Base-by-base conservation (phyloP, 2,329 filamentous ascomycete species). In the Ascochyta pisi region DNA sequence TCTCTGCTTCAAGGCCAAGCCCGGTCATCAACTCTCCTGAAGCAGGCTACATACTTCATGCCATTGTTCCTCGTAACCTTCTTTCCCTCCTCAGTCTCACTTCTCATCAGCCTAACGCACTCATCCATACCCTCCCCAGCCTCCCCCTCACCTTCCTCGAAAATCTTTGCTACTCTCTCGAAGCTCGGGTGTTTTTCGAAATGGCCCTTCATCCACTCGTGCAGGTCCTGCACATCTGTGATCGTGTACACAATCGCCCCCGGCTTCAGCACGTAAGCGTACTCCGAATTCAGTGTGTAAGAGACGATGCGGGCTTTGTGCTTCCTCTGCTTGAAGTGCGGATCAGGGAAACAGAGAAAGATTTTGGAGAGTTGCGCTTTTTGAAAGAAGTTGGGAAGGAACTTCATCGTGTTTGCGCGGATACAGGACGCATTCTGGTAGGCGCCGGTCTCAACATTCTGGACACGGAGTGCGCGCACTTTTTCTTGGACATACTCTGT, bases 311-410 rank as follows among this genome's bases (percentile, higher is more conserved):
- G 84, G 35, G 93, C 93, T 78, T 99, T 99, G 81, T 98, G 95
- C 77, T 99, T 99, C 61, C 94, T 86, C 12, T 91, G 87, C 78
- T 99, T 99, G 82, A 99, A 99, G 77, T 99, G 95, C 56, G 95
- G 95, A 71, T 99, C 95, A 0, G 95, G 95, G 73, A 99, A 99
- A 81, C 95, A 99, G 68, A 99, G 90, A 76, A 99, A 99, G 72
- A 98, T 91, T 73, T 96, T 96, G 61, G 84, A 85, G 13, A 99
- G 85, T 73, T 97, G 93, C 13, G 79, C 82, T 69, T 88, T 90
- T 50, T 78, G 81, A 82, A 99, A 98, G 82, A 97, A 96, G 73
- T 99, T 98, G 60, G 96, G 94, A n/a, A 99, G 82, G 77, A 98
- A 99, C 76, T 99, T 99, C 95, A 99, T 99, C 5, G 92, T 91